These are phyloP conservation scores for Phytophthora tentaculata DNA, from an alignment of 352 stramenopile genomes.

Conservation along the genomic window DNA sequence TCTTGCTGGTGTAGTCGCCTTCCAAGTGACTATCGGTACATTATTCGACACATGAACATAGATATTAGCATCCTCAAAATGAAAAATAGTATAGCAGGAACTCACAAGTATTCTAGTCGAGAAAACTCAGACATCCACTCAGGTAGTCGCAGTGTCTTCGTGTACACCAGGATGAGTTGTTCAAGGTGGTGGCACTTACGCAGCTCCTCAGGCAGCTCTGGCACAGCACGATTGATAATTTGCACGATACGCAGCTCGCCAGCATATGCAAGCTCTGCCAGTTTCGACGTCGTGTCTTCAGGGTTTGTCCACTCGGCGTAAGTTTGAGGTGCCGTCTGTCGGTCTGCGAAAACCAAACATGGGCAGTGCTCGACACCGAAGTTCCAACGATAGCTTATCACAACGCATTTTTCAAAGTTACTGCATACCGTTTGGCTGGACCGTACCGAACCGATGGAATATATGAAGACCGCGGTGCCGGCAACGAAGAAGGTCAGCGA, in stretches of 20 bases:
- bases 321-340: constrained; percentile 28
- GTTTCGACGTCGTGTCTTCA: constrained; percentile 31
- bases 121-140: constrained; percentile 36
- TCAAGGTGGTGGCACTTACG: constrained; percentile 39
- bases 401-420: constrained; percentile 47
- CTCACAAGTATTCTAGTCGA: constrained; percentile 45
- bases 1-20: constrained; percentile 41
- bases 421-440: constrained; percentile 30
- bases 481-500: constrained; percentile 41
- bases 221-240: constrained; percentile 50
- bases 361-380: constrained; percentile 38
- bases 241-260: constrained; percentile 50
- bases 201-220: constrained; percentile 25
- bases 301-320: constrained; percentile 49
- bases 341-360: constrained; percentile 51
- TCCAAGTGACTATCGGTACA: constrained; percentile 29
- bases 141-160: constrained; percentile 34
- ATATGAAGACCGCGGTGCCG: constrained; percentile 38
- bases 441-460: constrained; percentile 36
- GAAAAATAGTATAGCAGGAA: constrained; percentile 2
- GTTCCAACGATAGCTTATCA: constrained; percentile 54
- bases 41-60: constrained; percentile 2
- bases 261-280: constrained; percentile 34
- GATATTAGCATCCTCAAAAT: neutral
- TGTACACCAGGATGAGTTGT: constrained; percentile 45